Evolutionary conservation across 2,329 filamentous ascomycete genomes (phyloP), one percentile per base, ranked within the genome.

Genomic region (Metarhizium anisopliae): DNA sequence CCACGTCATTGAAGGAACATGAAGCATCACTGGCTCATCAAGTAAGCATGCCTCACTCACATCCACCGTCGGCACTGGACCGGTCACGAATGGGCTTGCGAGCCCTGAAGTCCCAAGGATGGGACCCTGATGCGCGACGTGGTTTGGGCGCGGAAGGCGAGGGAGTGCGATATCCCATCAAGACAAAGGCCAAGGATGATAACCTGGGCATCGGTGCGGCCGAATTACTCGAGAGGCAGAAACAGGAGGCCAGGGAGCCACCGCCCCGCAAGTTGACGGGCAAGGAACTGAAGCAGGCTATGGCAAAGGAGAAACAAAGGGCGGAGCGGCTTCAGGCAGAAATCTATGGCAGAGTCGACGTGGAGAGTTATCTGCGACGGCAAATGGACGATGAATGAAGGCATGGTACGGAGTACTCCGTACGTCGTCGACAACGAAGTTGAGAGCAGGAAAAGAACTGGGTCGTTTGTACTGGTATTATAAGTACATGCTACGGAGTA

Each of bases 121-220:
- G 87, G 83, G 85, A 92, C 62, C 86, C 87, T 0, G 88, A 92
- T 68, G 76, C 82, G 32, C 76, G 90, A 2, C 70, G 74, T 16
- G 92, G 92, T 0, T 76, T 96, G 0, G 92, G 92, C 0, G 80
- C 80, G 10, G 72, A 74, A 2, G 85, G 87, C 1, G 82, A 87
- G 61, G 92, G 92, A 3, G 85, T 90, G 58, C 77, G 86, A 45
- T 85, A 84, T 60, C 92, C 92, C 1, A 77, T 96, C 59, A 90
- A 90, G 66, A 74, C 82, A 1, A 80, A 77, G 57, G 74, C 80
- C 55, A 96, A 96, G 71, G 80, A 85, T 47, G 83, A 93, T 66
- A 90, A 81, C 3, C 73, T 87, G 7, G 93, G 92, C 0, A 70
- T 96, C 30, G 90, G 91, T 0, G 76, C 79, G 4, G 60, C 67